Percentiles rank a stretch among this genome's conserved stretches.
These are phyloP conservation scores for Papiliotrema nemorosa DNA, from an alignment of 1,284 basidiomycete species.

Conservation along the genomic window DNA sequence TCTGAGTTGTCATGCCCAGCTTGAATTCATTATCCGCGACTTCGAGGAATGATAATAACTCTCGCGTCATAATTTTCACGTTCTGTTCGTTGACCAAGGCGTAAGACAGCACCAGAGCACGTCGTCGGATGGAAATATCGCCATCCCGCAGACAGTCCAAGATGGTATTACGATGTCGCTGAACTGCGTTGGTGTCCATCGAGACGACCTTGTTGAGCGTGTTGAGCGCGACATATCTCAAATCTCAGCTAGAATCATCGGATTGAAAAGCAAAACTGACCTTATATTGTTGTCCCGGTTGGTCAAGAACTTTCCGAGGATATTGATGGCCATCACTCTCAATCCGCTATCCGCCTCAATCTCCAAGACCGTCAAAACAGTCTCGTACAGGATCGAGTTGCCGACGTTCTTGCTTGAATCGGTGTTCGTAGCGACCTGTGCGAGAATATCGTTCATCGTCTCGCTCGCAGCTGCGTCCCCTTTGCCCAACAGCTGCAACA, in stretches of 20 bases:
- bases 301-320: constrained; percentile 95
- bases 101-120: constrained; percentile 95
- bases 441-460: constrained; percentile 97
- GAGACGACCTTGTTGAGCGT: constrained; percentile 98
- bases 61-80: constrained; percentile 85
- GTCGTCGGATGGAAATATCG: constrained; percentile 95
- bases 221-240: constrained; percentile 93
- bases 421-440: constrained; percentile 98
- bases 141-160: constrained; percentile 97
- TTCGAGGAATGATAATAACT: constrained; percentile 92
- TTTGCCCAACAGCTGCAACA: constrained; percentile 81
- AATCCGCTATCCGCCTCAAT: constrained; percentile 95
- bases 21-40: constrained; percentile 99
- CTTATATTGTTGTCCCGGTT: constrained; percentile 99
- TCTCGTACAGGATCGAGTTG: constrained; percentile 97
- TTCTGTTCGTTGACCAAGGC: constrained; percentile 96
- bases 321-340: constrained; percentile 99
- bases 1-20: constrained; percentile 94
- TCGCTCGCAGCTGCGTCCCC: constrained; percentile 86
- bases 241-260: not conserved
- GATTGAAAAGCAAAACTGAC: constrained; percentile 51
- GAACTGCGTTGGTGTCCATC: constrained; percentile 97
- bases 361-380: constrained; percentile 94
- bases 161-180: constrained; percentile 96
- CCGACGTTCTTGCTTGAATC: constrained; percentile 98